Evolutionary conservation across 768 basidiomycete species (phyloP).

Genomic region (Tephrocybe sp.): DNA sequence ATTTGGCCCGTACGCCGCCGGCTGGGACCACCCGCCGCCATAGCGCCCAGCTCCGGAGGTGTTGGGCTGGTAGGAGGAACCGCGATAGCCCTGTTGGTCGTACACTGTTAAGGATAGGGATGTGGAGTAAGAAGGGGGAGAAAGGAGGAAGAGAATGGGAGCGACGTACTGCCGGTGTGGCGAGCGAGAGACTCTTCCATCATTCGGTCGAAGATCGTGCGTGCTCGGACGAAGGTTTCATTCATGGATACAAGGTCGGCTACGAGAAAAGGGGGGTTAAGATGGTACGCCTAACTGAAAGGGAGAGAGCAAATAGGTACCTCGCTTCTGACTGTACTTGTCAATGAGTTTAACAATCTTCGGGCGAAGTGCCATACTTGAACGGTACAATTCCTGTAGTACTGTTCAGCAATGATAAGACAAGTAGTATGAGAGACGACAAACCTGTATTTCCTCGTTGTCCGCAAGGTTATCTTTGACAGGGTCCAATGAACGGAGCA

Average conservation of each 20-base stretch:
- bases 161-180: conserved; percentile 59
- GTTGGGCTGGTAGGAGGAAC: conserved; percentile 22
- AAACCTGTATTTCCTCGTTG: conserved; percentile 84
- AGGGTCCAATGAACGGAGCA: conserved; percentile 75
- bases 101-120: conserved; percentile 41
- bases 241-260: conserved; percentile 95
- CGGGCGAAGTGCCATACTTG: conserved; percentile 85
- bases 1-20: not conserved
- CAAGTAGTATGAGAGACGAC: conserved; percentile 18
- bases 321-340: conserved; percentile 94
- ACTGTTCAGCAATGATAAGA: too few relatives aligned
- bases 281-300: not conserved
- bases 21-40: not conserved
- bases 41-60: too few relatives aligned
- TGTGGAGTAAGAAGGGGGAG: not conserved
- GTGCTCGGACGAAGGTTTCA: conserved; percentile 87
- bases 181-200: conserved; percentile 87
- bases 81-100: conserved; percentile 40
- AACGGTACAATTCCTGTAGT: conserved; percentile 81
- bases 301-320: conserved; percentile 23
- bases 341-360: conserved; percentile 97
- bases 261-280: conserved; percentile 35
- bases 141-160: not conserved
- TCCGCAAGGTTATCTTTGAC: conserved; percentile 84
- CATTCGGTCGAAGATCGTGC: conserved; percentile 89